A percentile compares a stretch with the other conserved stretches of the same genome.
Evolutionary conservation across 2,329 filamentous ascomycete species (phyloP).

Genomic region (Fusarium piperis): DNA sequence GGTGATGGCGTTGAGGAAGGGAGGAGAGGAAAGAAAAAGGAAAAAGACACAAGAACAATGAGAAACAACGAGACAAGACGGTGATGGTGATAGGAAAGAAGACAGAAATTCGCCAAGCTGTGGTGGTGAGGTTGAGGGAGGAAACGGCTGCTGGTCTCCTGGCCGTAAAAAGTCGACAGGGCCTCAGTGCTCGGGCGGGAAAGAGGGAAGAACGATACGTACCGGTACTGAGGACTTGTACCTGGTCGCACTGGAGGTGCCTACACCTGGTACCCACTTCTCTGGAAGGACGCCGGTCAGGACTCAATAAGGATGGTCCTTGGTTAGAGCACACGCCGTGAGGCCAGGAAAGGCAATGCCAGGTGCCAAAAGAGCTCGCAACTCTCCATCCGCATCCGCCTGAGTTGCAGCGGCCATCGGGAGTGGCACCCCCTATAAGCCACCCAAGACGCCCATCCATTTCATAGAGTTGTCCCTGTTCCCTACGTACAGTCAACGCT

Average conservation of each 20-base stretch:
- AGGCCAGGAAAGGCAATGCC: conserved; percentile 4
- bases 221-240: conserved; percentile 6
- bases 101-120: conserved; percentile 29
- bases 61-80: conserved; percentile 38
- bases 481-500: background rate
- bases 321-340: background rate
- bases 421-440: conserved; percentile 21
- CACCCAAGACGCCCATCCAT: conserved; percentile 8
- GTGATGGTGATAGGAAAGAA: conserved; percentile 42
- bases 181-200: conserved; percentile 15
- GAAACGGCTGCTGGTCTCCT: conserved; percentile 36
- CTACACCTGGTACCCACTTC: conserved; percentile 9
- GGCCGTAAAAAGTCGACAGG: conserved; percentile 30
- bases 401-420: conserved; percentile 7
- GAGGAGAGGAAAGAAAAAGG: conserved; percentile 33
- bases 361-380: background rate
- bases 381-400: background rate
- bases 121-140: conserved; percentile 42
- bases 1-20: conserved; percentile 44
- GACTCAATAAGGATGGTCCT: conserved; percentile 26
- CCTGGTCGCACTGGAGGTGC: background rate
- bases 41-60: conserved; percentile 44
- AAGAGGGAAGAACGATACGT: conserved; percentile 20
- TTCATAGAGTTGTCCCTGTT: background rate
- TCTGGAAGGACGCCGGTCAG: conserved; percentile 1